Conservation (phyloP, 768 basidiomycete genomes). For the Auricularia sp. region DNA sequence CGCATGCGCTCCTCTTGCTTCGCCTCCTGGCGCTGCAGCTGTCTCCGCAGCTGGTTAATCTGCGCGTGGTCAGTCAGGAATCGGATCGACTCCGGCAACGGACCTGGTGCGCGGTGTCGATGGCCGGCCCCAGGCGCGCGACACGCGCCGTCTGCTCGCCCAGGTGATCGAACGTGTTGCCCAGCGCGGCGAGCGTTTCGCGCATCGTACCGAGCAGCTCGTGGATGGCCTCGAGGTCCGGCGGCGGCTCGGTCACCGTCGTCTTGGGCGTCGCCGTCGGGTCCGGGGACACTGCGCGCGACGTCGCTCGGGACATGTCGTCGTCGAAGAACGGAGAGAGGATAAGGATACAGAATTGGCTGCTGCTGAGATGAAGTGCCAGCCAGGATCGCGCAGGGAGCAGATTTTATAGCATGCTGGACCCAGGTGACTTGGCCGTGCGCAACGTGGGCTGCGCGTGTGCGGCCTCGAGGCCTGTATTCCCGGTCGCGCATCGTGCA, state of each 20-base stretch:
- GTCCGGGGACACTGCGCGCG: not conserved
- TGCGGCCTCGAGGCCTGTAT: no score
- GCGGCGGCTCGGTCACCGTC: slow-evolving; percentile 9
- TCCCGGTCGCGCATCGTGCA: no score
- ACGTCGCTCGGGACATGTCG: not conserved
- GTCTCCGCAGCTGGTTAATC: slow-evolving; percentile 30
- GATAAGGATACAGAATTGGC: not conserved
- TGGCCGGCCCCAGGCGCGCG: slow-evolving; percentile 32
- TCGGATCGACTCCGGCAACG: slow-evolving; percentile 3
- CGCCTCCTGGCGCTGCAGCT: slow-evolving; percentile 29
- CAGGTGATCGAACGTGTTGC: slow-evolving; percentile 34
- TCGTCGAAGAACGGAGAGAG: not conserved
- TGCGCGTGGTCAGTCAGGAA: slow-evolving; percentile 11
- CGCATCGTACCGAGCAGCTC: slow-evolving; percentile 39
- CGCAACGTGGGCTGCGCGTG: no score
- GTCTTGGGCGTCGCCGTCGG: not conserved
- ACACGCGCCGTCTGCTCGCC: slow-evolving; percentile 36
- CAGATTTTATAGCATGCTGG: not conserved
- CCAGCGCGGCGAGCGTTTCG: slow-evolving; percentile 28
- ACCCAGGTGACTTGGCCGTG: no score
- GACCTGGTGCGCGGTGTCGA: slow-evolving; percentile 37
- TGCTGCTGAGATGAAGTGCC: not conserved
- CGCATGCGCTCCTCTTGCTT: slow-evolving; percentile 30
- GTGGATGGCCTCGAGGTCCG: slow-evolving; percentile 33
- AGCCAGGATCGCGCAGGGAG: not conserved